Base-by-base conservation (phyloP, 352 stramenopile species). In the Aphanomyces cochlioides region DNA sequence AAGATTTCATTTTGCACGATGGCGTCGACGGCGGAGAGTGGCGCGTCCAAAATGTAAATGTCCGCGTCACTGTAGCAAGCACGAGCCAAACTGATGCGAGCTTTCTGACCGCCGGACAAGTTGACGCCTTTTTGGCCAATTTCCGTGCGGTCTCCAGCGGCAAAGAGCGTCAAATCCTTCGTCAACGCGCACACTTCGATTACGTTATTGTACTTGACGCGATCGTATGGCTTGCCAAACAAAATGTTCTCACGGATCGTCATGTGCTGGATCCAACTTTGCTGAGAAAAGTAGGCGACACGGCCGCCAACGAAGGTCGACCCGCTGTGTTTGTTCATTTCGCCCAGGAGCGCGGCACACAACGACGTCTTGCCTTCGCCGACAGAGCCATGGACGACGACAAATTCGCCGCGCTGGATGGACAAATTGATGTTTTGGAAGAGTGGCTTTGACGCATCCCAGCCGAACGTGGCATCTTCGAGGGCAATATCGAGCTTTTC, bases 161-260 rank as follows among this genome's bases (percentile, higher is more conserved):
- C 78, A 19, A 97, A 76, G 12, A 89, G 66, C 21, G 75, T 77
- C 19, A 98, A 72, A 72, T 98, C 91, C 53, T 86, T 80, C 0
- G 74, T 66, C 13, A 97, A 72, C 36, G 80, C 80, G 70, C 87
- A 96, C 7, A 75, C 76, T 54, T 77, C 47, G 8, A 92, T 63
- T 12, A 81, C 77, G 47, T 75, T 60, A 56, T 43, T 38, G 66
- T 83, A 83, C 58, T 68, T 73, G 5, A 61, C 65, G 53, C 61
- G 63, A 63, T 79, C 54, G 19, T 72, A 81, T 8, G 65, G 70
- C 54, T 80, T 74, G 45, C 87, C 85, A 76, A 97, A 98, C 21
- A 97, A 73, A 69, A 98, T 91, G 75, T 97, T 97, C 38, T 95
- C 83, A n/a, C 78, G 75, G 0, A 98, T 63, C 10, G 88, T 92